These are phyloP conservation scores for Cladosporium velox DNA, from an alignment of 2,329 filamentous ascomycete species.

Conservation along the genomic window DNA sequence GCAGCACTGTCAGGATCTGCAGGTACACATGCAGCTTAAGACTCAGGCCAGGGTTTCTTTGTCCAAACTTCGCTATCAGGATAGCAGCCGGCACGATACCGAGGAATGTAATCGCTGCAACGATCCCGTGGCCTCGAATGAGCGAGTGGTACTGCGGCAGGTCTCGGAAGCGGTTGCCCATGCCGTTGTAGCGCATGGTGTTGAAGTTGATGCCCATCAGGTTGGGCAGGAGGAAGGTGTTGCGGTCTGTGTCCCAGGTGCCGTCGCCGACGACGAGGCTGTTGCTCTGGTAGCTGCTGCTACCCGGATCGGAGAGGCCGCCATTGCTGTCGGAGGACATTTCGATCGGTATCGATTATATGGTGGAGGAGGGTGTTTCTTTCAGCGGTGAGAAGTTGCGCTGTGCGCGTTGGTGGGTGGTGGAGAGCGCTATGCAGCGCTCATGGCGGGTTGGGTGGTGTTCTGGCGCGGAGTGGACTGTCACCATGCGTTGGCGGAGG, in stretches of 20 bases:
- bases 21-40: slow-evolving; percentile 73
- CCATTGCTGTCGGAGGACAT: slow-evolving; percentile 32
- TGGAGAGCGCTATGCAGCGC: slow-evolving; percentile 19
- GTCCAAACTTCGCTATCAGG: slow-evolving; percentile 71
- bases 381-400: slow-evolving; percentile 16
- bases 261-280: slow-evolving; percentile 79
- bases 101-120: slow-evolving; percentile 73
- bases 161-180: slow-evolving; percentile 76
- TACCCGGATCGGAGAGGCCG: slow-evolving; percentile 67
- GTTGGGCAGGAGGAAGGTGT: slow-evolving; percentile 77
- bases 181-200: slow-evolving; percentile 84
- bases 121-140: slow-evolving; percentile 69
- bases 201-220: slow-evolving; percentile 75
- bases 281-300: slow-evolving; percentile 70
- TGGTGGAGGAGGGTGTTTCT: background rate
- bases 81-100: slow-evolving; percentile 73
- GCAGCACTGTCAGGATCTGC: slow-evolving; percentile 66
- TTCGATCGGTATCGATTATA: background rate
- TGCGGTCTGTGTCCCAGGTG: slow-evolving; percentile 77
- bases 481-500: slow-evolving; percentile 1
- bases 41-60: slow-evolving; percentile 59
- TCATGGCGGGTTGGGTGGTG: slow-evolving; percentile 13
- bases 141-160: slow-evolving; percentile 70
- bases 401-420: slow-evolving; percentile 13
- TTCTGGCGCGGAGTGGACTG: background rate